Percentiles rank a stretch among this genome's conserved stretches.
phyloP scores from a whole-genome alignment of 2,329 filamentous ascomycete genomes.

The Davidsoniella australis region DNA sequence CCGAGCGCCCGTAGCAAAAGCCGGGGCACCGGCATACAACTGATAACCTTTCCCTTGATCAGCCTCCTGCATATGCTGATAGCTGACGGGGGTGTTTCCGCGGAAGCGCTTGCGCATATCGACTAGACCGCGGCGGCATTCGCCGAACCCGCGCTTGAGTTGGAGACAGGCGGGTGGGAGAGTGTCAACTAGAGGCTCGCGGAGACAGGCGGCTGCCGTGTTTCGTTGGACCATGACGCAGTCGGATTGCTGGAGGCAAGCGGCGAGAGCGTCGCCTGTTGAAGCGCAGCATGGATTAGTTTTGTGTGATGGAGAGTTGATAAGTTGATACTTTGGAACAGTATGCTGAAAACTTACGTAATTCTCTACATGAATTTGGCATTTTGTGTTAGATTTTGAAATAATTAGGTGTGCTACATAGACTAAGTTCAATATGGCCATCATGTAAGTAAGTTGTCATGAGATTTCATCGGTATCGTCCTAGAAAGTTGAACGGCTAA shows the following conservation, averaged over 20 bases:
- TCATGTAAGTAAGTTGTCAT: no score
- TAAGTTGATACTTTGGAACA: background rate
- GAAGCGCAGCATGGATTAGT: background rate
- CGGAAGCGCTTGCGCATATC: slow-evolving; percentile 98
- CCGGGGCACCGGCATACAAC: slow-evolving; percentile 62
- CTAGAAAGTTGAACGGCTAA: background rate
- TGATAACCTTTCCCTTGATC: slow-evolving; percentile 47
- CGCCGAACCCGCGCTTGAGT: slow-evolving; percentile 78
- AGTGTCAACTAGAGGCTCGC: slow-evolving; percentile 60
- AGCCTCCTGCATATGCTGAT: slow-evolving; percentile 41
- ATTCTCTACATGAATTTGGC: slow-evolving; percentile 93
- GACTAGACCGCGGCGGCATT: slow-evolving; percentile 90
- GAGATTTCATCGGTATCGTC: no score
- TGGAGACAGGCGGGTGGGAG: slow-evolving; percentile 83
- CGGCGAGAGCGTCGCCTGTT: slow-evolving; percentile 73
- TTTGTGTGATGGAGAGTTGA: slow-evolving; percentile 5
- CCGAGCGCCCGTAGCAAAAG: slow-evolving; percentile 46
- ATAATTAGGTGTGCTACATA: slow-evolving; percentile 10
- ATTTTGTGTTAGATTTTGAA: slow-evolving; percentile 30
- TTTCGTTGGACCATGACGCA: slow-evolving; percentile 89
- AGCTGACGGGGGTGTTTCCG: slow-evolving; percentile 72
- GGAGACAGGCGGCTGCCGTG: slow-evolving; percentile 73
- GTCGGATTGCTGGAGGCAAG: slow-evolving; percentile 91
- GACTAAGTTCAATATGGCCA: no score
- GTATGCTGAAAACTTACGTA: slow-evolving; percentile 46